phyloP scores from a whole-genome alignment of 306 rosid genomes.

The Arachis stenosperma region DNA sequence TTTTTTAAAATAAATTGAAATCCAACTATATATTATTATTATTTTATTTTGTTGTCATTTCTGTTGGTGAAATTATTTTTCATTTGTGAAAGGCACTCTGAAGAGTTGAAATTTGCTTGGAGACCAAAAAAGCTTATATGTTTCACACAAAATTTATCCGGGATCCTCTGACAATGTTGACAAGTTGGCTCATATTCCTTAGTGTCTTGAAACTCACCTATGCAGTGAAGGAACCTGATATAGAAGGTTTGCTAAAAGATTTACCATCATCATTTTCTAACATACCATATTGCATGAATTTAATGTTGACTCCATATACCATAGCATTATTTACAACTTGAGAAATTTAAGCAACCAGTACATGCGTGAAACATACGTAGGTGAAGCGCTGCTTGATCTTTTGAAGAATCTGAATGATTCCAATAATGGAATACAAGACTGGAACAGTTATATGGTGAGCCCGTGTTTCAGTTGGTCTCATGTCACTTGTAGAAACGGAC shows the following conservation, averaged over 20 bases:
- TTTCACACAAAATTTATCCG: slow-evolving; percentile 40
- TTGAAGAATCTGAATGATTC: slow-evolving; percentile 72
- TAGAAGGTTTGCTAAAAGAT: slow-evolving; percentile 67
- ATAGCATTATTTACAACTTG: not conserved
- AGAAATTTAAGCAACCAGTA: not conserved
- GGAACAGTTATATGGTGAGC: slow-evolving; percentile 73
- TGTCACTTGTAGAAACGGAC: slow-evolving; percentile 69
- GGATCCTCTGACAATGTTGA: slow-evolving; percentile 53
- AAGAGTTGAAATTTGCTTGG: slow-evolving; percentile 35
- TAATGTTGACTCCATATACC: slow-evolving; percentile 16
- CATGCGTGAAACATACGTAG: slow-evolving; percentile 43
- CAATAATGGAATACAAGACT: slow-evolving; percentile 58
- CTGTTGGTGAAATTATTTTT: slow-evolving; percentile 8
- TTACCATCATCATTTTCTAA: not conserved
- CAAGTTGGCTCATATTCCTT: slow-evolving; percentile 58
- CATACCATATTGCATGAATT: not conserved
- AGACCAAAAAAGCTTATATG: slow-evolving; percentile 51
- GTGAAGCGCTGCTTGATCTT: slow-evolving; percentile 74
- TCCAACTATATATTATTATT: not conserved
- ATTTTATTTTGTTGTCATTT: slow-evolving; percentile 11
- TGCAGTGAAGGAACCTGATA: slow-evolving; percentile 65
- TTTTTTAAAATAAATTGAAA: not conserved
- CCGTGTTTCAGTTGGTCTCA: slow-evolving; percentile 93
- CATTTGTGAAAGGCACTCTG: slow-evolving; percentile 29
- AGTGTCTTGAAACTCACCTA: slow-evolving; percentile 49